phyloP scores from a whole-genome alignment of 495 filamentous ascomycete species.

The Diplogelasinospora grovesii region DNA sequence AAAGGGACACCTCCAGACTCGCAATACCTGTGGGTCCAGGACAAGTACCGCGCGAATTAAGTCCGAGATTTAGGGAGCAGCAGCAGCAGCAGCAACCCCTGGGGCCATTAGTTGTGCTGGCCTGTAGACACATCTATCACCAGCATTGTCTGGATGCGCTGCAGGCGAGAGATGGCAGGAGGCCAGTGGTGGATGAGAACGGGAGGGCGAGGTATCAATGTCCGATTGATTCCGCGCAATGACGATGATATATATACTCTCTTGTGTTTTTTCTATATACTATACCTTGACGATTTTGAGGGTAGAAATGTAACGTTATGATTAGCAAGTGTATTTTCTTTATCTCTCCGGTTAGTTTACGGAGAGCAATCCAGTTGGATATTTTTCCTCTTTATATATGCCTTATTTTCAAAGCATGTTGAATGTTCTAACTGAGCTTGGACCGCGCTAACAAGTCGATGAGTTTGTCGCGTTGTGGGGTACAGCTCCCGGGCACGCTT shows the following conservation, averaged over 20 bases:
- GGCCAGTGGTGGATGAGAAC: constrained; percentile 23
- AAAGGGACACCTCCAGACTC: neutral
- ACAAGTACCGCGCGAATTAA: no score
- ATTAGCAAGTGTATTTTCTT: neutral
- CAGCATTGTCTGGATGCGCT: constrained; percentile 51
- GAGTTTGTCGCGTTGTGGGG: no score
- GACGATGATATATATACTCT: constrained; percentile 23
- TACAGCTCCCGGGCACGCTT: no score
- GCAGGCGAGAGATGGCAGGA: constrained; percentile 35
- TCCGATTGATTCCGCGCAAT: constrained; percentile 53
- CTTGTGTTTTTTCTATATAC: constrained; percentile 5
- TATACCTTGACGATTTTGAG: neutral
- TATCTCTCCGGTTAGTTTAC: neutral
- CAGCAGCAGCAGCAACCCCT: constrained; percentile 20
- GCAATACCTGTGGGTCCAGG: neutral
- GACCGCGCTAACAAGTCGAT: neutral
- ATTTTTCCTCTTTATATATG: no score
- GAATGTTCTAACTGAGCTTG: neutral
- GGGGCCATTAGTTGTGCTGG: constrained; percentile 50
- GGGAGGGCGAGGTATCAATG: constrained; percentile 45
- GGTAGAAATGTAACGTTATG: neutral
- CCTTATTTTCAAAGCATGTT: no score
- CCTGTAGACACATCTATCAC: constrained; percentile 59
- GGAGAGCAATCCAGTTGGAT: no score
- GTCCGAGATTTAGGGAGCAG: no score